Conservation (phyloP, 2,329 filamentous ascomycete species). For the Aspergillus ustus region DNA sequence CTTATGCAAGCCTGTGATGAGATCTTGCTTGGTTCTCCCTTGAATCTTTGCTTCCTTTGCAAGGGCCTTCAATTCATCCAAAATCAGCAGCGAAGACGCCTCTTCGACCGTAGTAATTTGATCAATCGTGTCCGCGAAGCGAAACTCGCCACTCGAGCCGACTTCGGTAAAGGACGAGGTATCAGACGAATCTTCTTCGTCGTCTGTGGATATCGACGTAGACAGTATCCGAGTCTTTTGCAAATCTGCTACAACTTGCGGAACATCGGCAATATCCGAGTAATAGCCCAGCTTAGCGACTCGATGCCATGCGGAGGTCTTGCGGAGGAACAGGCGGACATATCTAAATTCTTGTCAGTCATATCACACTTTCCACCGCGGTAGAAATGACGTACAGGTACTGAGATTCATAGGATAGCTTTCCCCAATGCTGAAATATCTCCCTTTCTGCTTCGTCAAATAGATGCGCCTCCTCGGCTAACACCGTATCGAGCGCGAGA, state of each 20-base stretch:
- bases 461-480: constrained; percentile 85
- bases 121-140: constrained; percentile 79
- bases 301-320: constrained; percentile 90
- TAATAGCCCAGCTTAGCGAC: constrained; percentile 77
- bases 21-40: constrained; percentile 84
- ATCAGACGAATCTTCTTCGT: constrained; percentile 54
- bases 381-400: constrained; percentile 69
- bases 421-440: constrained; percentile 77
- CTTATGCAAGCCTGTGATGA: constrained; percentile 73
- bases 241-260: constrained; percentile 67
- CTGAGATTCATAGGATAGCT: constrained; percentile 80
- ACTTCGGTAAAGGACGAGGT: constrained; percentile 45
- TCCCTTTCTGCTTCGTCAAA: constrained; percentile 79
- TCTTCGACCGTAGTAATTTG: constrained; percentile 80
- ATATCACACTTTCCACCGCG: background rate
- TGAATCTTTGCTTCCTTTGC: constrained; percentile 86
- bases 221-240: constrained; percentile 65
- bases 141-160: constrained; percentile 63
- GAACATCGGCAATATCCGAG: constrained; percentile 77
- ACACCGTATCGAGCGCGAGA: constrained; percentile 82
- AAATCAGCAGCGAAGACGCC: constrained; percentile 76
- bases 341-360: constrained; percentile 61
- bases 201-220: constrained; percentile 29
- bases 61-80: constrained; percentile 84
- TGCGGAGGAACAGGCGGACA: constrained; percentile 88